phyloP scores from a whole-genome alignment of 2,329 filamentous ascomycete species.

The Nigrospora osmanthi region DNA sequence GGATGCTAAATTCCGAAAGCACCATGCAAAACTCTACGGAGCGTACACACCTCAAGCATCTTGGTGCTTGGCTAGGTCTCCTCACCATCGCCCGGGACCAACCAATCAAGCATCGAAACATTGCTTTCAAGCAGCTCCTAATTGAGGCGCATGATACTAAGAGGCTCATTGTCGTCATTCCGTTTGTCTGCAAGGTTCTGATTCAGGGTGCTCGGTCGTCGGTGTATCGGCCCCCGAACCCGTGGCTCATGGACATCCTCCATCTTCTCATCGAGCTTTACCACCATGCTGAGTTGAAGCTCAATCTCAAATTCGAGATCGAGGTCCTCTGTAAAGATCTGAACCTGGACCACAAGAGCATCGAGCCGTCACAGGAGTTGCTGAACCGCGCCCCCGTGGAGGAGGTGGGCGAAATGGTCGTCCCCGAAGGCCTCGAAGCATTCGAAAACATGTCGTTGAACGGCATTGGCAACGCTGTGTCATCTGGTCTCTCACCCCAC shows the following conservation, averaged over 20 bases:
- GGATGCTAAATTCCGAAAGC: conserved; percentile 82
- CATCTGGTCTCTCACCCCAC: conserved; percentile 68
- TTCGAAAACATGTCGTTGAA: conserved; percentile 81
- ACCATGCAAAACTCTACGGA: conserved; percentile 81
- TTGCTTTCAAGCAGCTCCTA: conserved; percentile 92
- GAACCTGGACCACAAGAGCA: conserved; percentile 83
- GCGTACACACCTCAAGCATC: conserved; percentile 81
- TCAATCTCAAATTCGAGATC: conserved; percentile 98
- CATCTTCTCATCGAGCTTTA: conserved; percentile 88
- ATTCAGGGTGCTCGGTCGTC: conserved; percentile 77
- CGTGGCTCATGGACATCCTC: conserved; percentile 96
- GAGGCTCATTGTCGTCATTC: conserved; percentile 83
- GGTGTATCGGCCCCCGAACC: conserved; percentile 90
- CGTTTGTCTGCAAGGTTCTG: conserved; percentile 95
- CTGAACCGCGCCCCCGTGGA: conserved; percentile 64
- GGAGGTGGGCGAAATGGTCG: conserved; percentile 50
- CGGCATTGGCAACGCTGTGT: conserved; percentile 59
- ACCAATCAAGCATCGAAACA: conserved; percentile 92
- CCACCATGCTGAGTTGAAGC: conserved; percentile 83
- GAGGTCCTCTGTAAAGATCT: conserved; percentile 94
- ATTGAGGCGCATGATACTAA: conserved; percentile 92
- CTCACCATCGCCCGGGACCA: conserved; percentile 89
- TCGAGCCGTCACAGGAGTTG: conserved; percentile 82
- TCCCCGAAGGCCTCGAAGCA: conserved; percentile 63
- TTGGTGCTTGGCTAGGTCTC: conserved; percentile 88